Conservation (phyloP, 2,329 filamentous ascomycete genomes). For the Biscogniauxia sp. region DNA sequence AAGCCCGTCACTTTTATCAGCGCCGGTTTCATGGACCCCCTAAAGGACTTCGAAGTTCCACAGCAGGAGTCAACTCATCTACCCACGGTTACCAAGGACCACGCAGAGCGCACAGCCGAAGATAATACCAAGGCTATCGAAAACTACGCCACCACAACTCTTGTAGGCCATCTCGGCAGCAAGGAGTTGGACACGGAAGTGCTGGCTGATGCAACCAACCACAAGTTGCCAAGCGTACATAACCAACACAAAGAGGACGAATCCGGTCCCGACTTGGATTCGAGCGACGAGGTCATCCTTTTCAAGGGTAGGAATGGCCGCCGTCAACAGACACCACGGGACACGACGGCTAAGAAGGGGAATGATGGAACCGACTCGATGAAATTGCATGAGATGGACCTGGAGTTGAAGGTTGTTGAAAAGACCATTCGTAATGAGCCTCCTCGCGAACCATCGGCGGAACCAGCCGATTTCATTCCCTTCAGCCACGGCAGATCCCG, state of each 20-base stretch:
- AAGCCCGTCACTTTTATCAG: constrained; percentile 53
- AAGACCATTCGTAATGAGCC: constrained; percentile 13
- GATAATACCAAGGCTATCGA: background rate
- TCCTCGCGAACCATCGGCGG: constrained; percentile 8
- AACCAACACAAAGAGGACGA: constrained; percentile 11
- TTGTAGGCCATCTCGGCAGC: background rate
- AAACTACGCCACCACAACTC: background rate
- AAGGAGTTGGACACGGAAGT: background rate
- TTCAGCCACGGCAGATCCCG: constrained; percentile 19
- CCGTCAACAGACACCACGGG: constrained; percentile 16
- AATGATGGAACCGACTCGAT: constrained; percentile 9
- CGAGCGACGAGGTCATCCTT: constrained; percentile 71
- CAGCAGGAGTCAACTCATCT: constrained; percentile 6
- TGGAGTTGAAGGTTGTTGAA: constrained; percentile 33
- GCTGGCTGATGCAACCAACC: constrained; percentile 20
- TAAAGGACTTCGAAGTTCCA: constrained; percentile 39
- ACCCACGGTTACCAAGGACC: background rate
- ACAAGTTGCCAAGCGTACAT: constrained; percentile 20
- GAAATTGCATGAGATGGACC: constrained; percentile 27
- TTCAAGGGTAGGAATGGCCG: constrained; percentile 55
- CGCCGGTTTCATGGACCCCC: constrained; percentile 50
- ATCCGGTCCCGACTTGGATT: constrained; percentile 44
- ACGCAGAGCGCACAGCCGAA: background rate
- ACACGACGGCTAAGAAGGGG: constrained; percentile 1
- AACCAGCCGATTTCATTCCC: constrained; percentile 21